A percentile compares a stretch with the other conserved stretches of the same genome.
Evolutionary conservation across 2,329 filamentous ascomycete species (phyloP).

Genomic region (Pseudohalonectria lignicola): DNA sequence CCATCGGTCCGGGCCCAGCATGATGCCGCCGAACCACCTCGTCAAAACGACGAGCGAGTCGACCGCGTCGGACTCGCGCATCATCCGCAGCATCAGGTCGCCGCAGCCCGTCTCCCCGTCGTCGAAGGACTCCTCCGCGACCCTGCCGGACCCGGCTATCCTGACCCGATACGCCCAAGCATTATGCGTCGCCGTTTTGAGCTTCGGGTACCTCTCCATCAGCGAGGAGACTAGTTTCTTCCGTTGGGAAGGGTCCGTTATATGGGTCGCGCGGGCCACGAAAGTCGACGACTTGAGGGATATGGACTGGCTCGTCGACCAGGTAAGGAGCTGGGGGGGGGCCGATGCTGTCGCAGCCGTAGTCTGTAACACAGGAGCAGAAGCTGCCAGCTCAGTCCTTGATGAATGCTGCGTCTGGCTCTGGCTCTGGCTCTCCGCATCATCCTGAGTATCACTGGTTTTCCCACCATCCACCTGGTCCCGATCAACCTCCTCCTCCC

Average conservation of each 20-base stretch:
- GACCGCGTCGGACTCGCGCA: constrained; percentile 37
- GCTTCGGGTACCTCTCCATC: constrained; percentile 32
- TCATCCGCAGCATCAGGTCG: constrained; percentile 40
- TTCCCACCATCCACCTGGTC: constrained; percentile 6
- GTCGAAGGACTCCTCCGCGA: constrained; percentile 40
- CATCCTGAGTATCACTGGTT: constrained; percentile 3
- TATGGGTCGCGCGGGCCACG: constrained; percentile 37
- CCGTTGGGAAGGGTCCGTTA: constrained; percentile 27
- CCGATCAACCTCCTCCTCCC: constrained; percentile 21
- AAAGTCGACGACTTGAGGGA: constrained; percentile 45
- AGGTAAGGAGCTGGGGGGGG: constrained; percentile 19
- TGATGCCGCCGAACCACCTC: constrained; percentile 50
- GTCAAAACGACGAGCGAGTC: constrained; percentile 48
- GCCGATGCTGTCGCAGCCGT: constrained; percentile 8
- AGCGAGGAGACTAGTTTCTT: constrained; percentile 33
- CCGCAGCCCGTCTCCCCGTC: constrained; percentile 53
- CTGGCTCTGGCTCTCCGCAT: constrained; percentile 7
- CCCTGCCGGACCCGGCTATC: constrained; percentile 20
- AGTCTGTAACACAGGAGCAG: no score
- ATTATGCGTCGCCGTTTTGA: constrained; percentile 47
- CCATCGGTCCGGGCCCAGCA: constrained; percentile 53
- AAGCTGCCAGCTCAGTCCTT: constrained; percentile 3
- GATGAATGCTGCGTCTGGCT: constrained; percentile 8
- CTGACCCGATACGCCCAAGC: constrained; percentile 39
- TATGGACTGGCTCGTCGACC: constrained; percentile 40